Conservation (phyloP, 2,329 filamentous ascomycete species). For the Ceratocystiopsis brevicomis region DNA sequence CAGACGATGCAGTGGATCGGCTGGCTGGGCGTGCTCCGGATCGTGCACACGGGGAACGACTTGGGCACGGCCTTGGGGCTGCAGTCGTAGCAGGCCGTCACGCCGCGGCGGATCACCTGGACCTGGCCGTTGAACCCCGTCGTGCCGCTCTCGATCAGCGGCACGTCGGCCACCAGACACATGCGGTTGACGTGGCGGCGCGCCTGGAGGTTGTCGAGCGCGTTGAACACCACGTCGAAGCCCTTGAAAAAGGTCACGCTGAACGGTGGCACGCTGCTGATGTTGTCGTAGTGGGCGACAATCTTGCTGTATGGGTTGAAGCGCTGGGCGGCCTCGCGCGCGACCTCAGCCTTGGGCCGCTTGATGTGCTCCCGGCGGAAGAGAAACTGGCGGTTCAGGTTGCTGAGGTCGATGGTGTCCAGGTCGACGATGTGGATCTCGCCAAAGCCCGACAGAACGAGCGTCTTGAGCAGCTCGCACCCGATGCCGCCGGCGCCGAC, state of each 20-base stretch:
- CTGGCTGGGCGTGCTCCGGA: slow-evolving; percentile 86
- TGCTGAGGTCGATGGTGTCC: slow-evolving; percentile 94
- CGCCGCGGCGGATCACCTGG: slow-evolving; percentile 82
- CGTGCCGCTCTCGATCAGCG: slow-evolving; percentile 87
- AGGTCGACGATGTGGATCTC: slow-evolving; percentile 91
- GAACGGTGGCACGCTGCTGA: slow-evolving; percentile 66
- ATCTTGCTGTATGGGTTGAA: slow-evolving; percentile 85
- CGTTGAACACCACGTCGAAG: slow-evolving; percentile 86
- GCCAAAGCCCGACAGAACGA: slow-evolving; percentile 78
- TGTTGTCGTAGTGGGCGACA: slow-evolving; percentile 80
- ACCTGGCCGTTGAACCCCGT: slow-evolving; percentile 97
- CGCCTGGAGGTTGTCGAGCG: slow-evolving; percentile 86
- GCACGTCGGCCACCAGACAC: slow-evolving; percentile 81
- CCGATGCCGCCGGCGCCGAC: slow-evolving; percentile 95
- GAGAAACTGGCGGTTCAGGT: slow-evolving; percentile 92
- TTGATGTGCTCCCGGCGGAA: slow-evolving; percentile 96
- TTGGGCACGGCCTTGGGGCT: slow-evolving; percentile 77
- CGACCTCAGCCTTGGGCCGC: slow-evolving; percentile 77
- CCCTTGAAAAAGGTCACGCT: slow-evolving; percentile 70
- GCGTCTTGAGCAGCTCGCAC: slow-evolving; percentile 92
- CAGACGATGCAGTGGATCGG: slow-evolving; percentile 98
- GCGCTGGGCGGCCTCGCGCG: slow-evolving; percentile 54
- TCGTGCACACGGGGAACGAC: slow-evolving; percentile 89
- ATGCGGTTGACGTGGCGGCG: slow-evolving; percentile 91
- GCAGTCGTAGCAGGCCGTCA: slow-evolving; percentile 94